A percentile compares a stretch with the other conserved stretches of the same genome.
phyloP scores from a whole-genome alignment of 1,284 basidiomycete genomes.

The Austropuccinia psidii region DNA sequence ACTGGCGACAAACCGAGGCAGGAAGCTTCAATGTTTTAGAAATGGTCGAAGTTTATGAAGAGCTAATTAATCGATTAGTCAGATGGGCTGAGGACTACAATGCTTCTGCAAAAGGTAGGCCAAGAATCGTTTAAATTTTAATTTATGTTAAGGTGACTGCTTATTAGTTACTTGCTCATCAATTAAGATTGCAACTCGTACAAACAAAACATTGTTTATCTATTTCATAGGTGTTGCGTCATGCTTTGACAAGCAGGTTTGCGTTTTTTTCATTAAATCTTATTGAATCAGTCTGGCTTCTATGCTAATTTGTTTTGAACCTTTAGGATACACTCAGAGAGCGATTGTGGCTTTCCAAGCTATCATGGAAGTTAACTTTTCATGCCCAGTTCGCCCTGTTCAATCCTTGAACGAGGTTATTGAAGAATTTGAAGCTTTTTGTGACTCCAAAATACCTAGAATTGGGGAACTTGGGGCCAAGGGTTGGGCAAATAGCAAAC shows the following conservation, averaged over 20 bases:
- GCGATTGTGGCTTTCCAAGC: constrained; percentile 52
- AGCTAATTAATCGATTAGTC: constrained; percentile 32
- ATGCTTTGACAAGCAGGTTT: constrained; percentile 68
- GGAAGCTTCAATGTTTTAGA: constrained; percentile 22
- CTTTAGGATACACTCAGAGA: constrained; percentile 51
- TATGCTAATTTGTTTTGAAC: not conserved
- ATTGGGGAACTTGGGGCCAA: constrained; percentile 50
- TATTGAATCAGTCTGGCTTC: not conserved
- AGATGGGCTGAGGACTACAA: constrained; percentile 5
- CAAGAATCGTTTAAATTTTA: too few relatives aligned
- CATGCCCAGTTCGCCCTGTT: not conserved
- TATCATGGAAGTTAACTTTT: constrained; percentile 49
- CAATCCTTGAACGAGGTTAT: constrained; percentile 41
- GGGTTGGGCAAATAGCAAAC: constrained; percentile 48
- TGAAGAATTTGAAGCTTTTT: constrained; percentile 51
- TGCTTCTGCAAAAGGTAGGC: not conserved
- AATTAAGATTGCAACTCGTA: constrained; percentile 53
- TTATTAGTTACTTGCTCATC: too few relatives aligned
- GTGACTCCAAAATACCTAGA: constrained; percentile 52
- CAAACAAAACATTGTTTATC: constrained; percentile 58
- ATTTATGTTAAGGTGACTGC: too few relatives aligned
- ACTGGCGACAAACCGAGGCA: constrained; percentile 34
- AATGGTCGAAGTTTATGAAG: constrained; percentile 35
- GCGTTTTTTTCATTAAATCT: constrained; percentile 43
- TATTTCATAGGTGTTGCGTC: constrained; percentile 54